phyloP scores from a whole-genome alignment of 2,329 filamentous ascomycete species.

The Scleromitrula shiraiana region DNA sequence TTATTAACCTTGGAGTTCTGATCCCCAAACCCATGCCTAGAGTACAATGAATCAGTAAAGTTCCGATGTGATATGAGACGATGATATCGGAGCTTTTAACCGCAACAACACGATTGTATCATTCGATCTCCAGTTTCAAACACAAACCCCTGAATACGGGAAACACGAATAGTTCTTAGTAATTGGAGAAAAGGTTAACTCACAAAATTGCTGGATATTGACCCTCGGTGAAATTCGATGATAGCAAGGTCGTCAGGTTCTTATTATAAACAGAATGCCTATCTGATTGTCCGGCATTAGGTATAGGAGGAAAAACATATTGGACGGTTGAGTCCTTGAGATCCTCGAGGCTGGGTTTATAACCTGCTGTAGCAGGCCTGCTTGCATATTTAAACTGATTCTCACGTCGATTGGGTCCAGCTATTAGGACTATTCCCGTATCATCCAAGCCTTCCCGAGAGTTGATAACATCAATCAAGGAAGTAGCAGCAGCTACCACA shows the following conservation, averaged over 20 bases:
- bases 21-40: slow-evolving; percentile 46
- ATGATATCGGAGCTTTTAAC: no score
- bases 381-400: slow-evolving; percentile 51
- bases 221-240: slow-evolving; percentile 48
- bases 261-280: slow-evolving; percentile 39
- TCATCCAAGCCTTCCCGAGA: slow-evolving; percentile 62
- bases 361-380: slow-evolving; percentile 41
- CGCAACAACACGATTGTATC: no score
- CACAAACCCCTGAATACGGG: no score
- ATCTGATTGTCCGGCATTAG: slow-evolving; percentile 33
- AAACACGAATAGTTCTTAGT: no score
- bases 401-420: slow-evolving; percentile 57
- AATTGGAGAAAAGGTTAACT: no score
- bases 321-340: slow-evolving; percentile 42
- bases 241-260: slow-evolving; percentile 28
- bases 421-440: slow-evolving; percentile 61
- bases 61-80: no score
- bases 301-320: slow-evolving; percentile 52
- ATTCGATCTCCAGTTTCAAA: no score
- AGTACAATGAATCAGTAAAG: no score
- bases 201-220: slow-evolving; percentile 50
- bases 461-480: slow-evolving; percentile 53
- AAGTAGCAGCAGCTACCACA: slow-evolving; percentile 59
- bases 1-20: slow-evolving; percentile 49
- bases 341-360: slow-evolving; percentile 30